phyloP scores from a whole-genome alignment of 805 yeast genomes.

The Metschnikowia peoriensis region DNA sequence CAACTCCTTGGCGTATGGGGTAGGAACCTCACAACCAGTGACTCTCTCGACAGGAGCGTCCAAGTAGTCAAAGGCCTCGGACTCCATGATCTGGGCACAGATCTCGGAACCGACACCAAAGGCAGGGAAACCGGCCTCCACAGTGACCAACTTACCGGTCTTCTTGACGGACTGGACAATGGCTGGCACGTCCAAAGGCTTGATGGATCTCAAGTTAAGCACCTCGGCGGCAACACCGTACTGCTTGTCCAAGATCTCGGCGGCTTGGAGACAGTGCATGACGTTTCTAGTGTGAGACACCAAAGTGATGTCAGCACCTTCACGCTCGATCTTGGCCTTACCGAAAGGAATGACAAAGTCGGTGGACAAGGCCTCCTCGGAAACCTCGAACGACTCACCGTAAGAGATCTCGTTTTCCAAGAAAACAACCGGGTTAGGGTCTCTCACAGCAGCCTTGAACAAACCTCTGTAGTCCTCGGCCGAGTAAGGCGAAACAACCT shows the following conservation, averaged over 20 bases:
- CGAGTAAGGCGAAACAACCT: constrained; percentile 92
- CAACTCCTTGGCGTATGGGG: constrained; percentile 94
- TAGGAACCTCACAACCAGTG: constrained; percentile 99
- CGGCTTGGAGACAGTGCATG: constrained; percentile 82
- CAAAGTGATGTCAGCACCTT: constrained; percentile 86
- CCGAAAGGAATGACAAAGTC: constrained; percentile 94
- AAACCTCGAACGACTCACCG: constrained; percentile 85
- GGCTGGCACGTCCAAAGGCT: constrained; percentile 90
- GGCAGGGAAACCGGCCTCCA: constrained; percentile 97
- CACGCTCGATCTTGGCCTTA: constrained; percentile 91
- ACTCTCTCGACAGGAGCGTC: constrained; percentile 99
- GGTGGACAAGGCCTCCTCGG: constrained; percentile 83
- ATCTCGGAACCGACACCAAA: constrained; percentile 99
- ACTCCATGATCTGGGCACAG: constrained; percentile 96
- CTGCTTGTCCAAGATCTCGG: constrained; percentile 78
- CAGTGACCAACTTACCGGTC: constrained; percentile 94
- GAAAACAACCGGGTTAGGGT: constrained; percentile 96
- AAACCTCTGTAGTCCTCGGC: constrained; percentile 96
- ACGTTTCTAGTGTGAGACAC: constrained; percentile 93
- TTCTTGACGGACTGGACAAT: constrained; percentile 87
- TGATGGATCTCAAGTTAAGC: constrained; percentile 91
- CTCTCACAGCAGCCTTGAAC: constrained; percentile 94
- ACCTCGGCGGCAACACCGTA: constrained; percentile 91
- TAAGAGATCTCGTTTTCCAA: constrained; percentile 94
- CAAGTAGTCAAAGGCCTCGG: constrained; percentile 95